Conservation (phyloP, 192 early-diverging fungal genomes). For the Gorgonomyces haynaldii region DNA sequence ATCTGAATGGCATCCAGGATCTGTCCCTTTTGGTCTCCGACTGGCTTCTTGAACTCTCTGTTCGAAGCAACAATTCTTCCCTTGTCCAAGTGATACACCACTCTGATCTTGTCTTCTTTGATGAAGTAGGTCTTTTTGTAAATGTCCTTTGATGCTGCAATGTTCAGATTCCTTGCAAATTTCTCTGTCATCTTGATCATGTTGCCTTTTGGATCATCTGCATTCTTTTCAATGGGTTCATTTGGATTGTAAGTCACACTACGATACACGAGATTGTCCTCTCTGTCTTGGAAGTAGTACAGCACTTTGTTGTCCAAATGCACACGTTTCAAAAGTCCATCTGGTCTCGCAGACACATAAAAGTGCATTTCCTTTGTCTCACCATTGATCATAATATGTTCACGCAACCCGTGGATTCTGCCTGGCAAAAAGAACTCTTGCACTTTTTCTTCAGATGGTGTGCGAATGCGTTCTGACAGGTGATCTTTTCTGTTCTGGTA, state of each 20-base stretch:
- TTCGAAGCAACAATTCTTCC: constrained; percentile 38
- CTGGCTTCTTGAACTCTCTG: constrained; percentile 42
- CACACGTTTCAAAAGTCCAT: constrained; percentile 40
- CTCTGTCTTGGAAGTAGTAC: constrained; percentile 37
- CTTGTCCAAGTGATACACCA: constrained; percentile 38
- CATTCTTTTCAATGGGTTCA: constrained; percentile 20
- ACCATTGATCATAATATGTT: constrained; percentile 38
- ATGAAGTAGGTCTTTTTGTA: constrained; percentile 45
- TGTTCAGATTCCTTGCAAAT: constrained; percentile 28
- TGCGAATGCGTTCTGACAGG: constrained; percentile 30
- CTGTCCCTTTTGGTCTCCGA: constrained; percentile 38
- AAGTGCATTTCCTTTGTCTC: constrained; percentile 46
- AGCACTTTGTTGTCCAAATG: constrained; percentile 26
- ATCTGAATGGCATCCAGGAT: constrained; percentile 24
- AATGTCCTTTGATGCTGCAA: constrained; percentile 25
- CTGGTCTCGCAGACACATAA: constrained; percentile 35
- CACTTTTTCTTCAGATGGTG: constrained; percentile 24
- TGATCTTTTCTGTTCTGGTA: constrained; percentile 47
- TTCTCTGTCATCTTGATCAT: constrained; percentile 52
- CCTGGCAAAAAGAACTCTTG: constrained; percentile 47
- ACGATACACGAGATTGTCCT: constrained; percentile 38
- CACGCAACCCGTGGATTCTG: constrained; percentile 36
- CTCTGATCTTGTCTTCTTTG: constrained; percentile 39
- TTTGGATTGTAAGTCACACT: constrained; percentile 42
- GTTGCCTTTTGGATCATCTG: constrained; percentile 3